A percentile compares a stretch with the other conserved stretches of the same genome.
These are phyloP conservation scores for Solanum tacnaense DNA, from an alignment of 257 asterid genomes.

Conservation along the genomic window DNA sequence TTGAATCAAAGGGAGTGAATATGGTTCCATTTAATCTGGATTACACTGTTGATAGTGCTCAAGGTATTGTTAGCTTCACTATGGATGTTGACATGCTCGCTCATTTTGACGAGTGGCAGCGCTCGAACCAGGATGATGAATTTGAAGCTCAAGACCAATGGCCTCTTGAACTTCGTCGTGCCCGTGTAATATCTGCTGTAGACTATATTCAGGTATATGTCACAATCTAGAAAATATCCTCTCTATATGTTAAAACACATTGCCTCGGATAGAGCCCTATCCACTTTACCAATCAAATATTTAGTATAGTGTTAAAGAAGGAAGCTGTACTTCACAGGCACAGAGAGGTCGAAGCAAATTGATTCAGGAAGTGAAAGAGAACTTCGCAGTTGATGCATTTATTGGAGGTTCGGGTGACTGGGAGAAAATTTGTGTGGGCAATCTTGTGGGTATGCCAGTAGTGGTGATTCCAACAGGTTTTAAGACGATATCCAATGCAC, in stretches of 20 bases:
- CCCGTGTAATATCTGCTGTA: conserved; percentile 85
- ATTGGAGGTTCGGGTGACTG: conserved; percentile 78
- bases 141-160: conserved; percentile 95
- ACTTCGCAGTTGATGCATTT: conserved; percentile 67
- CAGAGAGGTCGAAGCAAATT: conserved; percentile 81
- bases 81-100: conserved; percentile 93
- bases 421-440: conserved; percentile 75
- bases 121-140: conserved; percentile 57
- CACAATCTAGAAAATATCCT: neutral
- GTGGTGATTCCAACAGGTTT: conserved; percentile 75
- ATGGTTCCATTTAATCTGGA: conserved; percentile 75
- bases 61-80: conserved; percentile 86
- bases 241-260: neutral
- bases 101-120: conserved; percentile 95
- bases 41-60: conserved; percentile 75
- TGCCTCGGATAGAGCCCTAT: neutral
- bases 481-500: conserved; percentile 48
- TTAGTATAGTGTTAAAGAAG: neutral
- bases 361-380: conserved; percentile 54
- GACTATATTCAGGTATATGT: conserved; percentile 72
- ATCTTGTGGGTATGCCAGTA: conserved; percentile 89
- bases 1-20: conserved; percentile 58
- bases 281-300: neutral
- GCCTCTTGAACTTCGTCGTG: conserved; percentile 89
- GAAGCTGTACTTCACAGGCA: conserved; percentile 31